Evolutionary conservation across 1,284 basidiomycete species (phyloP).

Genomic region (Trichosporon asahii): DNA sequence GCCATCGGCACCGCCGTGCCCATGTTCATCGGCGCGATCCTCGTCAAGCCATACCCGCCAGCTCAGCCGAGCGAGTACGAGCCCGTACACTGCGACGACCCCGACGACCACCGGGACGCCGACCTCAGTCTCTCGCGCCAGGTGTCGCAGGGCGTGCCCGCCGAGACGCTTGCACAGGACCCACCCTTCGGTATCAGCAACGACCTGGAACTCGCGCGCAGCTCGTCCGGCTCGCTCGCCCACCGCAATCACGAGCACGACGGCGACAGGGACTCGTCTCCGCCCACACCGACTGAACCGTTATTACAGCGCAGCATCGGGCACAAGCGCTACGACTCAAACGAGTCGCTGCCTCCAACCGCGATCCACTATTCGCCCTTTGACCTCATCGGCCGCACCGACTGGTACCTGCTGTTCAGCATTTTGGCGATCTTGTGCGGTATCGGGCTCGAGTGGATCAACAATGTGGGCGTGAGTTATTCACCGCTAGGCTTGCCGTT

Average conservation of each 20-base stretch:
- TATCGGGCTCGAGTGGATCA: constrained; percentile 89
- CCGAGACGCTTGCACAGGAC: not conserved
- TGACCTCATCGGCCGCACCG: constrained; percentile 49
- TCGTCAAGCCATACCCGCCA: constrained; percentile 61
- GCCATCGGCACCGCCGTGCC: constrained; percentile 66
- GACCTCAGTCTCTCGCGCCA: constrained; percentile 18
- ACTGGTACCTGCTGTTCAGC: constrained; percentile 72
- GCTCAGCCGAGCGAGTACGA: constrained; percentile 25
- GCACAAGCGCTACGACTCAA: constrained; percentile 25
- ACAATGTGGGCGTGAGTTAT: constrained; percentile 71
- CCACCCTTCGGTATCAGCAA: not conserved
- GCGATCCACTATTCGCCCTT: constrained; percentile 30
- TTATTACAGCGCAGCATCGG: constrained; percentile 10
- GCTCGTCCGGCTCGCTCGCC: not conserved
- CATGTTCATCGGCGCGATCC: constrained; percentile 64
- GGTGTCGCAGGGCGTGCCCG: constrained; percentile 10
- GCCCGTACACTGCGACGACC: constrained; percentile 22
- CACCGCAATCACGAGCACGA: constrained; percentile 51
- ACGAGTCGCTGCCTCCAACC: constrained; percentile 29
- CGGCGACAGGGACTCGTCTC: not conserved
- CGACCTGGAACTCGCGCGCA: not conserved
- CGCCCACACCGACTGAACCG: constrained; percentile 2
- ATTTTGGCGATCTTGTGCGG: constrained; percentile 74
- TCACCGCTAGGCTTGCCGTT: not conserved
- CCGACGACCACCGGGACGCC: constrained; percentile 22